A percentile compares a stretch with the other conserved stretches of the same genome.
Evolutionary conservation across 2,329 filamentous ascomycete species (phyloP).

Genomic region (Diaporthe sp.): DNA sequence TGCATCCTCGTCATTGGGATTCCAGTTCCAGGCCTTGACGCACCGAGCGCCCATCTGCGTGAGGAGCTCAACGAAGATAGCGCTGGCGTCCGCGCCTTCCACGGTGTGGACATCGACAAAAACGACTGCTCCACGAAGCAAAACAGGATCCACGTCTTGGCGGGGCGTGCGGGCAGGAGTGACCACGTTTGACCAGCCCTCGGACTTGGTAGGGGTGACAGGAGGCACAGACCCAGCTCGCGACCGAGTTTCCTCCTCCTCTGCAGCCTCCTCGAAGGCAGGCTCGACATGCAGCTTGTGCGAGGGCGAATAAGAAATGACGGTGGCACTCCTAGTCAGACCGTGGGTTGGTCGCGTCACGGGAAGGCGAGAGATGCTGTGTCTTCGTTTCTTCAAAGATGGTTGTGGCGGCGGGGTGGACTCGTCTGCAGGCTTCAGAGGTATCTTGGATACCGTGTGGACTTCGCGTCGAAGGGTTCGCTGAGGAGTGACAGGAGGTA

Average conservation of each 20-base stretch:
- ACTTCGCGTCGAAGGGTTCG: constrained; percentile 68
- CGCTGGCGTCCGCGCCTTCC: constrained; percentile 84
- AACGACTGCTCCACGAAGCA: constrained; percentile 80
- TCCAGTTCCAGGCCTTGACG: constrained; percentile 83
- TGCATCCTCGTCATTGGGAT: constrained; percentile 60
- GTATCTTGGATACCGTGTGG: constrained; percentile 83
- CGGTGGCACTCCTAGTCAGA: constrained; percentile 63
- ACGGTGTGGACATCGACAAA: constrained; percentile 88
- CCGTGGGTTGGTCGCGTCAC: constrained; percentile 56
- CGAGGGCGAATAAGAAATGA: constrained; percentile 67
- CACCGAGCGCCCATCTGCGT: constrained; percentile 86
- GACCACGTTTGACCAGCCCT: constrained; percentile 66
- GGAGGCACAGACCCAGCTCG: constrained; percentile 48
- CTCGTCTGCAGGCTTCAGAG: constrained; percentile 77
- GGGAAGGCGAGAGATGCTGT: constrained; percentile 64
- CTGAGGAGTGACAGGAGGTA: constrained; percentile 68
- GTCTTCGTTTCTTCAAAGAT: constrained; percentile 62
- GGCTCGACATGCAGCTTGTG: constrained; percentile 54
- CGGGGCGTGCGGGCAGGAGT: constrained; percentile 66
- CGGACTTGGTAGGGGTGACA: constrained; percentile 62
- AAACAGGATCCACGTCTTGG: constrained; percentile 62
- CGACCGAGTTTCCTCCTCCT: constrained; percentile 41
- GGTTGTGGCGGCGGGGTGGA: constrained; percentile 59
- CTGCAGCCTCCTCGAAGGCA: constrained; percentile 45
- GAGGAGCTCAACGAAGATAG: constrained; percentile 85